phyloP scores from a whole-genome alignment of 139 green algal species.

The Chlorokybus atmophyticus region DNA sequence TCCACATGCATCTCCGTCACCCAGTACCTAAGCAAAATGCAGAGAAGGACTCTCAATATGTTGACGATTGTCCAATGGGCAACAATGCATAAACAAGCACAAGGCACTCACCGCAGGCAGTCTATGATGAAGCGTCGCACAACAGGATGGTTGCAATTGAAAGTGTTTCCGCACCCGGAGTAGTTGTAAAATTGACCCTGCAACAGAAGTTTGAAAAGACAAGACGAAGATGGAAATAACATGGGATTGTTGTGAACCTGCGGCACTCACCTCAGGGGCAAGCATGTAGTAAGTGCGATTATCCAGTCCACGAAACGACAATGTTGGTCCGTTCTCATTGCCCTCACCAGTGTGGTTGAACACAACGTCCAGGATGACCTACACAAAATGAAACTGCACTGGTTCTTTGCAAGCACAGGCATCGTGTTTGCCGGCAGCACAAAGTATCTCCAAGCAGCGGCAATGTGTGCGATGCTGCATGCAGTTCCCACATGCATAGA shows the following conservation, averaged over 20 bases:
- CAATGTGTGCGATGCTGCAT: no score
- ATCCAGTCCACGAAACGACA: slow-evolving; percentile 93
- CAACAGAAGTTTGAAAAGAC: no score
- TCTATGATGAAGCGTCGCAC: slow-evolving; percentile 84
- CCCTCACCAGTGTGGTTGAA: slow-evolving; percentile 99
- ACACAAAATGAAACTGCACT: no score
- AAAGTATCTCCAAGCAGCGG: no score
- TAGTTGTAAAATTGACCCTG: slow-evolving; percentile 95
- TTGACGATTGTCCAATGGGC: not conserved
- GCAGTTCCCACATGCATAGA: no score
- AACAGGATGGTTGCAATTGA: slow-evolving; percentile 97
- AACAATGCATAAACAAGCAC: not conserved
- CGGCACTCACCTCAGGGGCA: slow-evolving; percentile 17
- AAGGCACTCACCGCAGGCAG: slow-evolving; percentile 50
- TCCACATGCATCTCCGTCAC: slow-evolving; percentile 65
- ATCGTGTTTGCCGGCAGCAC: no score
- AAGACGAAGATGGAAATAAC: no score
- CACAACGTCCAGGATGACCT: slow-evolving; percentile 93
- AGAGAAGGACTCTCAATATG: not conserved
- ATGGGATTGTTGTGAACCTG: no score
- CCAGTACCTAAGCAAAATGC: slow-evolving; percentile 72
- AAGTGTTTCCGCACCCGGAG: slow-evolving; percentile 94
- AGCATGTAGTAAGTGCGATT: slow-evolving; percentile 98
- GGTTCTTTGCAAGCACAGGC: no score
- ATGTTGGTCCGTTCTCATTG: slow-evolving; percentile 75